Conservation (phyloP, 345 rosid species). For the Cardiospermum halicacabum region DNA sequence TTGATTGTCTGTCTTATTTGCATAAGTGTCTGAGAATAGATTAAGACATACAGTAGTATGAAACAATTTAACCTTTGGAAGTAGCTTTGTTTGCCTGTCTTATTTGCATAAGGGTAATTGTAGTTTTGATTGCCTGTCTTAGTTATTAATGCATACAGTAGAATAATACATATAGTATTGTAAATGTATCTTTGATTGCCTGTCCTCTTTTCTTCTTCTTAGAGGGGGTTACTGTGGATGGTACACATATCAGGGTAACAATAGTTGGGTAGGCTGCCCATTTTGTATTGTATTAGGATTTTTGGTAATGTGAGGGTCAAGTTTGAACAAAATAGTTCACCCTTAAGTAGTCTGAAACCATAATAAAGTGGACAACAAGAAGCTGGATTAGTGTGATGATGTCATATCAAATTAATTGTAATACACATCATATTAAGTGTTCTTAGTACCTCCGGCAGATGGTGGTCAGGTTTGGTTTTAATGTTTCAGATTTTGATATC, state of each 20-base stretch:
- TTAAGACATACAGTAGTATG: neutral
- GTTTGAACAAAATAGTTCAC: neutral
- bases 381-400: neutral
- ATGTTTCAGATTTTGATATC: neutral
- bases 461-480: neutral
- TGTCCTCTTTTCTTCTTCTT: neutral
- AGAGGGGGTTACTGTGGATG: neutral
- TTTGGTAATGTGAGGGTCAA: neutral
- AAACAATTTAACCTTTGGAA: neutral
- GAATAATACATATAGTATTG: too few species aligned
- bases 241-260: neutral
- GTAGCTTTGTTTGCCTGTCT: too few species aligned
- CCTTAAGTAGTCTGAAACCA: neutral
- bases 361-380: neutral
- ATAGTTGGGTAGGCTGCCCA: neutral
- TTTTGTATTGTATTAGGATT: neutral
- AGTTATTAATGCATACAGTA: too few species aligned
- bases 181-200: too few species aligned
- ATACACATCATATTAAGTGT: neutral
- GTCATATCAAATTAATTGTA: neutral
- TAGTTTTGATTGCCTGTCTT: too few species aligned
- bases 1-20: neutral
- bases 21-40: neutral
- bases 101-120: too few species aligned
- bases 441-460: neutral